phyloP scores from a whole-genome alignment of 306 rosid genomes.

The Phaseolus lunatus region DNA sequence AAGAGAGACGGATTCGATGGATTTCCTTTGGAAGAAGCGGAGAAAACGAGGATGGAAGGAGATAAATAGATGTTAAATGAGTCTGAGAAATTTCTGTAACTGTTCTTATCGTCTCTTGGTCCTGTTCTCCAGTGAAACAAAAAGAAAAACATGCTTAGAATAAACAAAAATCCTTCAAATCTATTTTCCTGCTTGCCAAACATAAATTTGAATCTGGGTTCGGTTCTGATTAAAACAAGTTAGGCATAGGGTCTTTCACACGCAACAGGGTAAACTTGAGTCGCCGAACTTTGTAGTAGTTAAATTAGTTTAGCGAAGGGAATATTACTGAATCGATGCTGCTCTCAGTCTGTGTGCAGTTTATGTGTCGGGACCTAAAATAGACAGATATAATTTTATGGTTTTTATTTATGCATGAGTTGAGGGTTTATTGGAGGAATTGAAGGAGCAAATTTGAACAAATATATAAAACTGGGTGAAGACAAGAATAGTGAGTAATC shows the following conservation, averaged over 20 bases:
- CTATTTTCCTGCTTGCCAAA: neutral
- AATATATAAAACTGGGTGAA: neutral
- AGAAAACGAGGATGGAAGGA: neutral
- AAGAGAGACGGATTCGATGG: conserved; percentile 7
- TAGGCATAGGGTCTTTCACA: neutral
- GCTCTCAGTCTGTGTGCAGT: conserved; percentile 17
- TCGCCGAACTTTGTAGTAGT: conserved; percentile 35
- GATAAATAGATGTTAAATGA: neutral
- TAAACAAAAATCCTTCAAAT: conserved; percentile 28
- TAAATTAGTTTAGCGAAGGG: conserved; percentile 34
- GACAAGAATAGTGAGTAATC: neutral
- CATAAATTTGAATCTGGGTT: neutral
- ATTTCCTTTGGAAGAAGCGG: conserved; percentile 39
- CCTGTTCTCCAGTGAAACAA: conserved; percentile 36
- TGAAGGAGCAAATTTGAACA: conserved; percentile 35
- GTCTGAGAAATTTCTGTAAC: conserved; percentile 24
- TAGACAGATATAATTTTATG: neutral
- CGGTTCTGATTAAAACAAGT: neutral
- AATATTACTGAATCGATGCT: conserved; percentile 16
- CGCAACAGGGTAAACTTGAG: neutral
- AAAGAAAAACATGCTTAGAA: neutral
- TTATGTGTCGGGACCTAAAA: conserved; percentile 35
- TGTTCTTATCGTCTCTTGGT: conserved; percentile 12
- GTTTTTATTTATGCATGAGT: neutral
- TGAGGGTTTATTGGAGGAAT: neutral